These are phyloP conservation scores for Rhynchospora pubera DNA, from an alignment of 176 grass and related monocot species.

Conservation along the genomic window DNA sequence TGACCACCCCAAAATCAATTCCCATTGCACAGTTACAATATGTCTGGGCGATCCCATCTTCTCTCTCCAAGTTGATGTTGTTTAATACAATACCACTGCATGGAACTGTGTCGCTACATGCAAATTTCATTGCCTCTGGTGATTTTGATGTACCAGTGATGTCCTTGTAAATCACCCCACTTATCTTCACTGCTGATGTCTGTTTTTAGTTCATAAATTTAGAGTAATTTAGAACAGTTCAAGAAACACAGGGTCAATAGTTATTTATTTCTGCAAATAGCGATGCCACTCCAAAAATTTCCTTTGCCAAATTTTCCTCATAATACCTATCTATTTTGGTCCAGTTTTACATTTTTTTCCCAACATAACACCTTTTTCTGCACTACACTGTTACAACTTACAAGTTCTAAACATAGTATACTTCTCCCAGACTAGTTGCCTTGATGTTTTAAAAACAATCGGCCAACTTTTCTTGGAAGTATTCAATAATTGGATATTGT, in stretches of 20 bases:
- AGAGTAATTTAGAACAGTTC: constrained; percentile 8
- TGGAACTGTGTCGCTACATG: constrained; percentile 70
- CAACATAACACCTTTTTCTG: neutral
- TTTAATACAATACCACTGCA: constrained; percentile 68
- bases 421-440: neutral
- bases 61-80: constrained; percentile 51
- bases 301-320: neutral
- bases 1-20: constrained; percentile 40
- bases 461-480: neutral
- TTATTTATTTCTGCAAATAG: neutral
- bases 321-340: neutral
- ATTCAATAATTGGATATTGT: neutral
- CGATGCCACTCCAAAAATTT: neutral
- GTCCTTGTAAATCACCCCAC: constrained; percentile 49
- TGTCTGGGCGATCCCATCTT: constrained; percentile 36
- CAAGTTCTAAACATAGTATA: neutral
- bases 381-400: neutral
- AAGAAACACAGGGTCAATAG: neutral
- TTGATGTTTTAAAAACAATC: neutral
- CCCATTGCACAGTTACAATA: constrained; percentile 86
- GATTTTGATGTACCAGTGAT: constrained; percentile 52
- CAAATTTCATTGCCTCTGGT: constrained; percentile 58
- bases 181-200: constrained; percentile 46
- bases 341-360: neutral
- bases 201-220: constrained; percentile 12